Evolutionary conservation across 371 early-diverging fungal genomes (phyloP).

Genomic region (Nosema bombycis): DNA sequence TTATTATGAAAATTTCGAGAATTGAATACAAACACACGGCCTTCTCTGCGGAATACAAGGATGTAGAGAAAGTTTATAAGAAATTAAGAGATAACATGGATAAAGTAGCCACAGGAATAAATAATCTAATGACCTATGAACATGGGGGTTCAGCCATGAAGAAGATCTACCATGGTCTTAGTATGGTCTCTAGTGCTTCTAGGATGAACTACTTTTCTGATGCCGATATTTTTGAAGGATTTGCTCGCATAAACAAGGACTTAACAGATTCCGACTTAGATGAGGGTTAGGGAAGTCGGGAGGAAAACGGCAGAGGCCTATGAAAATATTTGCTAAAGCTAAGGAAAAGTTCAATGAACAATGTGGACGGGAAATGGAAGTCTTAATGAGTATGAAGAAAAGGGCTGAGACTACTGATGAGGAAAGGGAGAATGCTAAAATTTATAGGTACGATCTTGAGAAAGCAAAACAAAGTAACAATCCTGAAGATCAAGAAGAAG

Average conservation of each 20-base stretch:
- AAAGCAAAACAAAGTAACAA: slow-evolving; percentile 23
- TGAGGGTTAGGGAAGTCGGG: slow-evolving; percentile 21
- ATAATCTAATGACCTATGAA: slow-evolving; percentile 53
- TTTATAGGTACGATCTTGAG: slow-evolving; percentile 60
- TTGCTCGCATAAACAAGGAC: slow-evolving; percentile 30
- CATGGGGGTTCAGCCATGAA: slow-evolving; percentile 51
- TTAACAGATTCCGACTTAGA: slow-evolving; percentile 5
- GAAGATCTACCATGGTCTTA: slow-evolving; percentile 48
- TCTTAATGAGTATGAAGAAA: slow-evolving; percentile 46
- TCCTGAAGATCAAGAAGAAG: slow-evolving; percentile 3
- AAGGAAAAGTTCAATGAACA: slow-evolving; percentile 57
- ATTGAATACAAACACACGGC: slow-evolving; percentile 60
- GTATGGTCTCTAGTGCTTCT: slow-evolving; percentile 33
- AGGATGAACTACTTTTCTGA: slow-evolving; percentile 45
- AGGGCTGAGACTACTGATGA: slow-evolving; percentile 51
- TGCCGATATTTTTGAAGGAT: slow-evolving; percentile 53
- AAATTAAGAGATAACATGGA: slow-evolving; percentile 42
- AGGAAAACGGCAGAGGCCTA: slow-evolving; percentile 49
- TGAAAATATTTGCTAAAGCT: slow-evolving; percentile 33
- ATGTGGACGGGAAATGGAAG: slow-evolving; percentile 26
- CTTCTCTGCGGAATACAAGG: slow-evolving; percentile 47
- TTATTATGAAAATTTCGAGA: slow-evolving; percentile 51
- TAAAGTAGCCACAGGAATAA: slow-evolving; percentile 35
- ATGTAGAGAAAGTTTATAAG: slow-evolving; percentile 56
- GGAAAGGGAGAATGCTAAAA: slow-evolving; percentile 49